These are phyloP conservation scores for Lippia alba DNA, from an alignment of 305 asterid species.

Conservation along the genomic window DNA sequence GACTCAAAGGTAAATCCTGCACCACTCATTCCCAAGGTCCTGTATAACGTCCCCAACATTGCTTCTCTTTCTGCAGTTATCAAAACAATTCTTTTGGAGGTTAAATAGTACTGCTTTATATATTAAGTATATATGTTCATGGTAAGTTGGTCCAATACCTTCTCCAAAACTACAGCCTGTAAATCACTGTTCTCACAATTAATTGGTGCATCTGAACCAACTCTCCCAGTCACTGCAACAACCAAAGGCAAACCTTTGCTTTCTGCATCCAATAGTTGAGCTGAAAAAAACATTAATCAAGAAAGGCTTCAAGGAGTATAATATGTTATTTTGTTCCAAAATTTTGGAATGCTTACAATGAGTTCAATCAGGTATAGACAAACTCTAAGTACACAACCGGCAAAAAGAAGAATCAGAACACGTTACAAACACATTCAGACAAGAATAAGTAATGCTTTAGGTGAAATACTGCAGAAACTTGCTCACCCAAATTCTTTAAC, in stretches of 20 bases:
- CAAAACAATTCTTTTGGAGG: slow-evolving; percentile 23
- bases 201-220: slow-evolving; percentile 90
- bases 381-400: slow-evolving; percentile 12
- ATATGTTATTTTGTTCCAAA: not conserved
- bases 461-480: slow-evolving; percentile 15
- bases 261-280: slow-evolving; percentile 84
- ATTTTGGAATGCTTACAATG: not conserved
- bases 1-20: slow-evolving; percentile 98
- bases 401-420: not conserved
- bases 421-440: slow-evolving; percentile 1
- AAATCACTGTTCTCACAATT: slow-evolving; percentile 91
- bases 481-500: slow-evolving; percentile 89
- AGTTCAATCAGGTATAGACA: not conserved
- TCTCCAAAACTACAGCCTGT: slow-evolving; percentile 96
- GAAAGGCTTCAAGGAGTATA: not conserved
- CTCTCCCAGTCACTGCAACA: slow-evolving; percentile 92
- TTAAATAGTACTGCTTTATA: not conserved
- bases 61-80: slow-evolving; percentile 85
- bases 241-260: slow-evolving; percentile 88
- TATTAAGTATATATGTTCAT: not conserved
- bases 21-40: slow-evolving; percentile 99
- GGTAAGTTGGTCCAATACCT: slow-evolving; percentile 56
- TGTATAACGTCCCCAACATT: slow-evolving; percentile 94
- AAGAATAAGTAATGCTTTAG: slow-evolving; percentile 5
- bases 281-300: slow-evolving; percentile 50